Conservation (phyloP, 2,329 filamentous ascomycete genomes). For the Ophiostoma sp. region DNA sequence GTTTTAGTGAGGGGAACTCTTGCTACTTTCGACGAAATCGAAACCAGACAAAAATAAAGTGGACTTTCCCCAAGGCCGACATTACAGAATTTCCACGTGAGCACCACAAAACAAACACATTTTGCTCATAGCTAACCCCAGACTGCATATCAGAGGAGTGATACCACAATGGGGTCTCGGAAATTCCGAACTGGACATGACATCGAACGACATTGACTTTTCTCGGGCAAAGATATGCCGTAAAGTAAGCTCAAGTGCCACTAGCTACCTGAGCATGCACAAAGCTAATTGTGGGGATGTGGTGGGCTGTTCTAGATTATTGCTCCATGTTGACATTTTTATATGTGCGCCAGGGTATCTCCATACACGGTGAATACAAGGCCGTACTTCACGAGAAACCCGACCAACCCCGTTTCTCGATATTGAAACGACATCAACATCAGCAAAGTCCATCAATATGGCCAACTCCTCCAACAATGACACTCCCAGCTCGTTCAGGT, state of each 20-base stretch:
- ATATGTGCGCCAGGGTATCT: neutral
- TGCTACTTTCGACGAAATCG: no score
- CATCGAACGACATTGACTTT: neutral
- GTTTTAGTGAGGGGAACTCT: no score
- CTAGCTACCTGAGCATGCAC: no score
- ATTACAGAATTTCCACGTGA: neutral
- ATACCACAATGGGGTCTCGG: neutral
- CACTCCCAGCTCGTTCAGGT: slow-evolving; percentile 38
- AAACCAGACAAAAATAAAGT: no score
- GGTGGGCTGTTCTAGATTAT: neutral
- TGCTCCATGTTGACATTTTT: neutral
- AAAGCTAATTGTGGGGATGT: neutral
- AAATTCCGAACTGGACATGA: neutral
- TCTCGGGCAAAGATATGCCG: neutral
- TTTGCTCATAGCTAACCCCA: neutral
- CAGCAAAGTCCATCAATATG: no score
- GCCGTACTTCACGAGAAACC: neutral
- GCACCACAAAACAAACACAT: neutral
- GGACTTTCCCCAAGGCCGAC: no score
- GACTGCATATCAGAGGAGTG: no score
- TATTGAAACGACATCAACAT: no score
- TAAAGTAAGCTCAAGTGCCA: neutral
- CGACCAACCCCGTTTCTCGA: no score
- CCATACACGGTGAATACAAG: neutral
- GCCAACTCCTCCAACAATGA: no score